phyloP scores from a whole-genome alignment of 768 basidiomycete genomes.

The Collybia nuda region DNA sequence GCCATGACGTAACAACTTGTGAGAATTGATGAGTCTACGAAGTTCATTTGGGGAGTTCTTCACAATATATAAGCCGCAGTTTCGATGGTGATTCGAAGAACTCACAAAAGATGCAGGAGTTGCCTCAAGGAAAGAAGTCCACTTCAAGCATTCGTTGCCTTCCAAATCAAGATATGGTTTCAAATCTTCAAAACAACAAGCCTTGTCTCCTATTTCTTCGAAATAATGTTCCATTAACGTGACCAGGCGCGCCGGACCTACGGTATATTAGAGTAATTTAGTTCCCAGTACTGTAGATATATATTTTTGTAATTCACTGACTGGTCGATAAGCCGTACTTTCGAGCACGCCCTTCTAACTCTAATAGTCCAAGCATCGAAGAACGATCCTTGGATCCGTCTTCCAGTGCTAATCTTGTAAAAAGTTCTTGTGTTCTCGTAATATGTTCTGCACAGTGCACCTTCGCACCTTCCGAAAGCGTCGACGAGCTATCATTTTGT shows the following conservation, averaged over 20 bases:
- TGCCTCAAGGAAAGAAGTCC: conserved; percentile 53
- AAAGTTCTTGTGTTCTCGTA: conserved; percentile 46
- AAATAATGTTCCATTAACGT: conserved; percentile 68
- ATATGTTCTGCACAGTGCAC: conserved; percentile 36
- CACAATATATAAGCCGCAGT: conserved; percentile 1
- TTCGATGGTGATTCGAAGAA: conserved; percentile 7
- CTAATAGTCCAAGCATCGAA: conserved; percentile 69
- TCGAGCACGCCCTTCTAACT: conserved; percentile 65
- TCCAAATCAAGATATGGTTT: conserved; percentile 59
- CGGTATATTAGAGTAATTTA: not conserved
- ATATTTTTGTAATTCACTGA: conserved; percentile 16
- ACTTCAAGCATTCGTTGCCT: conserved; percentile 44
- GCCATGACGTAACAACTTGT: conserved; percentile 70
- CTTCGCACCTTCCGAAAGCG: conserved; percentile 33
- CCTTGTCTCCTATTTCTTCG: conserved; percentile 70
- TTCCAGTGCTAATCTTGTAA: conserved; percentile 54
- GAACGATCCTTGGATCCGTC: conserved; percentile 78
- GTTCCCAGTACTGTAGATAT: conserved; percentile 3
- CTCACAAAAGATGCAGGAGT: conserved; percentile 50
- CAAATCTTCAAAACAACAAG: conserved; percentile 87
- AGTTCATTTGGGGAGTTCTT: conserved; percentile 56
- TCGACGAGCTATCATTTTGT: conserved; percentile 11
- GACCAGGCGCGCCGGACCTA: conserved; percentile 47
- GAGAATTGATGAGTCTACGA: conserved; percentile 69
- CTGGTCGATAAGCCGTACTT: conserved; percentile 48